Evolutionary conservation across 257 asterid genomes (phyloP).

Genomic region (Cordia subcordata): DNA sequence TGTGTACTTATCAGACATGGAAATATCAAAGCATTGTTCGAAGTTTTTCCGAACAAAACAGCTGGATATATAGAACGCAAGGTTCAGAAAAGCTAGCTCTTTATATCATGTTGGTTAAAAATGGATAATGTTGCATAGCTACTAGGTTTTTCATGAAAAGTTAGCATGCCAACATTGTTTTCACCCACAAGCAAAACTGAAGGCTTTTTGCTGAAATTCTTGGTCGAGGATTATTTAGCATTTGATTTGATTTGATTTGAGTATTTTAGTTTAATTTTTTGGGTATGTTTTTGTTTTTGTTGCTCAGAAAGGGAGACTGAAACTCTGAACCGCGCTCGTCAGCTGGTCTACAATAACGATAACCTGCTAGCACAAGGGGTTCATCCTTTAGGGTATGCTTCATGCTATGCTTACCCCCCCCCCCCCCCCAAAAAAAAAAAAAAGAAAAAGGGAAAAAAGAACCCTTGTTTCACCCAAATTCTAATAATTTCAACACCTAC

Average conservation of each 20-base stretch:
- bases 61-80: background rate
- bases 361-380: slow-evolving; percentile 41
- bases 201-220: slow-evolving; percentile 15
- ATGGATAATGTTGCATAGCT: slow-evolving; percentile 7
- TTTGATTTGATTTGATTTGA: slow-evolving; percentile 21
- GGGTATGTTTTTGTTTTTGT: background rate
- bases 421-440: too few species aligned
- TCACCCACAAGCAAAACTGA: slow-evolving; percentile 17
- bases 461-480: background rate
- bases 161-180: slow-evolving; percentile 32
- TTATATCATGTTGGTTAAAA: slow-evolving; percentile 3
- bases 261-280: background rate
- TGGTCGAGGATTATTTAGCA: slow-evolving; percentile 12
- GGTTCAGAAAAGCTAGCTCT: background rate
- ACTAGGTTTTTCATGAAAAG: slow-evolving; percentile 20
- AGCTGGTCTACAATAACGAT: slow-evolving; percentile 80
- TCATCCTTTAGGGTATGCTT: slow-evolving; percentile 47
- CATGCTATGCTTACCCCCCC: background rate
- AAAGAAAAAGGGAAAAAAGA: too few species aligned
- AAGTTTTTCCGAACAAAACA: background rate
- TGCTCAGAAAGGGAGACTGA: slow-evolving; percentile 91
- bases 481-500: background rate
- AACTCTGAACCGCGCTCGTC: slow-evolving; percentile 92
- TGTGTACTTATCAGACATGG: too few species aligned
- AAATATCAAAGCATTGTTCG: too few species aligned